Evolutionary conservation across 73 alveolate species (phyloP), one percentile per base, ranked within the genome.

Genomic region (Symbiodinium natans): DNA sequence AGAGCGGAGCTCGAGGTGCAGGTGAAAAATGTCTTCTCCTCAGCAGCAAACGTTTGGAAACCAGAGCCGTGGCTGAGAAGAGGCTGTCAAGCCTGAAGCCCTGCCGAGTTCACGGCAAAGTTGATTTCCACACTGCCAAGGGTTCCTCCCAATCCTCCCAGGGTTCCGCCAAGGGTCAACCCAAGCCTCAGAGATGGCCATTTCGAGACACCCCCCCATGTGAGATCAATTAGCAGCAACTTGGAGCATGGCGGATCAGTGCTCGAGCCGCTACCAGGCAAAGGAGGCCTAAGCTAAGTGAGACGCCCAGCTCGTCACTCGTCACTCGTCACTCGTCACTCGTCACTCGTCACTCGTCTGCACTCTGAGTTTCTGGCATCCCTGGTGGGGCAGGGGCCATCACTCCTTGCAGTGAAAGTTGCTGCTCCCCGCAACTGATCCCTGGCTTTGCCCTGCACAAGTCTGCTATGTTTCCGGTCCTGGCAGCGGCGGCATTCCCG

Each of bases 401-500:
- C 80, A 63, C 27, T 25, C 80, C 80, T 63, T 23, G 40, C 33
- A 29, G 36, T 4, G 80, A 63, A 63, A 29, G 27, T 13, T 13
- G 13, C 59, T 13, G 59, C 13, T 13, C 13, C 59, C 6, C 59
- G n/a, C n/a, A n/a, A n/a, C n/a, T n/a, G n/a, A n/a, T n/a, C n/a
- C n/a, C n/a, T n/a, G n/a, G n/a, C n/a, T n/a, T n/a, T n/a, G n/a
- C n/a, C n/a, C n/a, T n/a, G n/a, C n/a, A n/a, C n/a, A n/a, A n/a
- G n/a, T n/a, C n/a, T n/a, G 59, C 6, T 46, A 46, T 46, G 13
- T 46, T 6, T 9, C 6, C 6, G 13, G 21, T 46, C 95, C 95
- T 13, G 95, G 95, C 74, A 89, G 82, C 25, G 95, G 95, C 25
- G 95, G 95, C 95, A 89, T 89, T 41, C 95, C 95, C 27, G 95